Evolutionary conservation across 2,329 filamentous ascomycete genomes (phyloP).

Genomic region (Endocalyx cinctus): DNA sequence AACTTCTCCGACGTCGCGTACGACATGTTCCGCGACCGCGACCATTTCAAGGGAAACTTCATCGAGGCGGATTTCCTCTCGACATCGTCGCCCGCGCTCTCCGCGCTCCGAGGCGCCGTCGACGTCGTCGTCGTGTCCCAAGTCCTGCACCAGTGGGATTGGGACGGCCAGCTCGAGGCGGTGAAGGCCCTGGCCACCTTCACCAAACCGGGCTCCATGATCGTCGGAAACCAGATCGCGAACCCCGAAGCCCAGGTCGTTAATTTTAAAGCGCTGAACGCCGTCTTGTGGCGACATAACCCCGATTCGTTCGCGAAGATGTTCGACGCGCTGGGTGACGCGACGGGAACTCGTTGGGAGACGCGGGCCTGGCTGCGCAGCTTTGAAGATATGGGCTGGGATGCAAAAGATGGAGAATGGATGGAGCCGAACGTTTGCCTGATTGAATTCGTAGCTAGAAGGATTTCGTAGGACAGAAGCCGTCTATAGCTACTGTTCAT

Average conservation of each 20-base stretch:
- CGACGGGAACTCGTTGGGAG: slow-evolving; percentile 10
- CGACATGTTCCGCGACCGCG: slow-evolving; percentile 31
- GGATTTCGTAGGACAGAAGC: too few relatives aligned
- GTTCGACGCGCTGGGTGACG: slow-evolving; percentile 5
- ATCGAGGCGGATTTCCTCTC: slow-evolving; percentile 29
- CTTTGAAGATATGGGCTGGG: slow-evolving; percentile 9
- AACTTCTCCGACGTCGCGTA: slow-evolving; percentile 32
- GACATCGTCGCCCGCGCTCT: slow-evolving; percentile 21
- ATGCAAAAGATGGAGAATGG: slow-evolving; percentile 5
- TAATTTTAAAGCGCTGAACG: too few relatives aligned
- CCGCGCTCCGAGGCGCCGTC: slow-evolving; percentile 30
- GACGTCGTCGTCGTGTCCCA: slow-evolving; percentile 36
- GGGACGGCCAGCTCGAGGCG: slow-evolving; percentile 32
- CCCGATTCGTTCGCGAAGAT: too few relatives aligned
- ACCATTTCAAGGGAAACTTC: slow-evolving; percentile 25
- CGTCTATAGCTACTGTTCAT: too few relatives aligned
- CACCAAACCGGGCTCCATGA: too few relatives aligned
- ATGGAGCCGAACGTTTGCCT: too few relatives aligned
- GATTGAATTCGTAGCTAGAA: too few relatives aligned
- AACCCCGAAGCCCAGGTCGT: too few relatives aligned
- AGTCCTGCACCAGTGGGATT: slow-evolving; percentile 40
- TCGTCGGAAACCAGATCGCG: too few relatives aligned
- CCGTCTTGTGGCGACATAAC: too few relatives aligned
- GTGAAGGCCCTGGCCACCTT: slow-evolving; percentile 21
- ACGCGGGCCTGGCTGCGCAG: slow-evolving; percentile 8